These are phyloP conservation scores for Colletotrichum endophyticum DNA, from an alignment of 2,329 filamentous ascomycete genomes.

Conservation along the genomic window DNA sequence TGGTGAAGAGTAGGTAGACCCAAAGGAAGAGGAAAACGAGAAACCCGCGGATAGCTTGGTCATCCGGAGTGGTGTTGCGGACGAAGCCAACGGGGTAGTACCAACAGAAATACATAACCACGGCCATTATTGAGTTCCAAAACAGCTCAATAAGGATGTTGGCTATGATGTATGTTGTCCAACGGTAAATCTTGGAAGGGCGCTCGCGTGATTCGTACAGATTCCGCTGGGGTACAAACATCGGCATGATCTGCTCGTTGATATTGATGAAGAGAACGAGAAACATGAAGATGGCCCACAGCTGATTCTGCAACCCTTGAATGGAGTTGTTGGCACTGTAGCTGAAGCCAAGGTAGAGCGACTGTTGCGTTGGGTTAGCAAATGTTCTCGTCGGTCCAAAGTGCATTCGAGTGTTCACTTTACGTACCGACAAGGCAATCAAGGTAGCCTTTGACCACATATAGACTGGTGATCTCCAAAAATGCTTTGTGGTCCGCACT, in stretches of 20 bases:
- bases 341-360: constrained; percentile 70
- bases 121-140: constrained; percentile 68
- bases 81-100: constrained; percentile 74
- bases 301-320: constrained; percentile 70
- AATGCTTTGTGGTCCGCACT: constrained; percentile 70
- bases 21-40: constrained; percentile 72
- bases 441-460: constrained; percentile 70
- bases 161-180: constrained; percentile 54
- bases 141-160: constrained; percentile 74
- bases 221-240: constrained; percentile 69
- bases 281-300: constrained; percentile 72
- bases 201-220: constrained; percentile 73
- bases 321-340: constrained; percentile 59
- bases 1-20: constrained; percentile 70
- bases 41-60: constrained; percentile 56
- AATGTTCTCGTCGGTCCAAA: too few relatives aligned
- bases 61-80: constrained; percentile 49
- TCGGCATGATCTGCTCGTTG: constrained; percentile 69
- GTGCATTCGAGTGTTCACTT: too few relatives aligned
- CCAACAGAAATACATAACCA: constrained; percentile 69
- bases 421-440: constrained; percentile 38
- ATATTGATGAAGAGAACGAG: constrained; percentile 68
- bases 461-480: constrained; percentile 75
- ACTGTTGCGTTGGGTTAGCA: not conserved
- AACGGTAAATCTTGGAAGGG: constrained; percentile 65